Evolutionary conservation across 2,329 filamentous ascomycete genomes (phyloP).

Genomic region (Apiospora malaysiana): DNA sequence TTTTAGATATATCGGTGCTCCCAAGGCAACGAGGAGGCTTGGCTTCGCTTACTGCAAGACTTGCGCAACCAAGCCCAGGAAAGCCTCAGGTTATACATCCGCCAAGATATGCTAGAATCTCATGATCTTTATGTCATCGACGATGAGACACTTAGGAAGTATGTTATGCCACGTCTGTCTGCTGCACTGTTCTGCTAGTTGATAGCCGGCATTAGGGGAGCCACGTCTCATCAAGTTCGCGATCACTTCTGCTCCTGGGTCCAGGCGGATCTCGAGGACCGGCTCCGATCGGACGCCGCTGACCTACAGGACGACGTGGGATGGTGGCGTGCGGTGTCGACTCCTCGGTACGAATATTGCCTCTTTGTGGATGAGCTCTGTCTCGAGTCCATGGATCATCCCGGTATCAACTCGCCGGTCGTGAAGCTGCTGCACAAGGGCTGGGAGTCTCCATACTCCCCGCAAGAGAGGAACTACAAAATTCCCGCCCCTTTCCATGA

Average conservation of each 20-base stretch:
- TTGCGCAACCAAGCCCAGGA: background rate
- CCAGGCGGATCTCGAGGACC: background rate
- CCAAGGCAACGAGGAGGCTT: background rate
- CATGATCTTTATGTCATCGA: background rate
- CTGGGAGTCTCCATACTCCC: background rate
- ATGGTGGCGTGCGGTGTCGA: background rate
- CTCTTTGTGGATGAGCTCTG: background rate
- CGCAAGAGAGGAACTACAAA: background rate
- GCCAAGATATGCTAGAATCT: background rate
- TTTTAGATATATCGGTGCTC: background rate
- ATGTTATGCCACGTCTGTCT: background rate
- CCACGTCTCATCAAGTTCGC: background rate
- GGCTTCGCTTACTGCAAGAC: background rate
- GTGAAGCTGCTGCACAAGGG: background rate
- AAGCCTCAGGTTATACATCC: background rate
- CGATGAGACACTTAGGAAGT: background rate
- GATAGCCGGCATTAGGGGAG: background rate
- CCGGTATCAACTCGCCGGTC: background rate
- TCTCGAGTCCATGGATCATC: background rate
- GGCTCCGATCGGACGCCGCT: background rate
- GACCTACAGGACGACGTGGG: too few relatives aligned
- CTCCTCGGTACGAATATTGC: background rate
- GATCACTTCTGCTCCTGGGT: background rate
- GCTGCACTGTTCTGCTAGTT: background rate
- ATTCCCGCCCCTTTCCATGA: background rate